These are phyloP conservation scores for Berberis thunbergii DNA, from an alignment of 164 flowering plant species.

Conservation along the genomic window DNA sequence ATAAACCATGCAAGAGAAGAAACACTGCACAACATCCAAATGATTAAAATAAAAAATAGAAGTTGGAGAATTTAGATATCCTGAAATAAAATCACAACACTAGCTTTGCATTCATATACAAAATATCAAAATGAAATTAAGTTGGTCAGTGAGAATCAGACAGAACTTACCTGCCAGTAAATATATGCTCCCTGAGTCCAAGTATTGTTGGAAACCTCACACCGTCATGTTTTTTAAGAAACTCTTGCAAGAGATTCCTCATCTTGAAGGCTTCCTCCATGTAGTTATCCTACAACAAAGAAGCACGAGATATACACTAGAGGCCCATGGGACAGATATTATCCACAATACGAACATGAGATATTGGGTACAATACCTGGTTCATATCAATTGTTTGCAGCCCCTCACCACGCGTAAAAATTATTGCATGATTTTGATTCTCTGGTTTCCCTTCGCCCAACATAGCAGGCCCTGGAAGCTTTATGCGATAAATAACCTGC, in stretches of 20 bases:
- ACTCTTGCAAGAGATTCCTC: slow-evolving; percentile 89
- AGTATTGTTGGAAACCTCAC: slow-evolving; percentile 82
- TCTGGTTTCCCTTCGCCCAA: slow-evolving; percentile 99
- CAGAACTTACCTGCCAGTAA: slow-evolving; percentile 71
- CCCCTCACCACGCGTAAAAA: slow-evolving; percentile 98
- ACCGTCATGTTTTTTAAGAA: slow-evolving; percentile 75
- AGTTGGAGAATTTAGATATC: not conserved
- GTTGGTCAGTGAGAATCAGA: not conserved
- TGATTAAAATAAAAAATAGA: not conserved
- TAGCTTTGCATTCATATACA: not conserved
- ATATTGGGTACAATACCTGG: slow-evolving; percentile 39
- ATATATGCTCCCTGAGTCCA: slow-evolving; percentile 92
- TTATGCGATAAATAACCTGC: slow-evolving; percentile 83
- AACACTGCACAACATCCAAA: slow-evolving; percentile 48
- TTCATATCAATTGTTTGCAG: slow-evolving; percentile 98
- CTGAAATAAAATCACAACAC: not conserved
- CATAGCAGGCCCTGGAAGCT: slow-evolving; percentile 90
- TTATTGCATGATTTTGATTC: slow-evolving; percentile 97
- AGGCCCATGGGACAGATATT: not conserved
- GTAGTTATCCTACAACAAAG: slow-evolving; percentile 70
- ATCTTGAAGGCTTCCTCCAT: slow-evolving; percentile 98
- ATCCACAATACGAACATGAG: not conserved
- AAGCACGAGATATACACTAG: not conserved
- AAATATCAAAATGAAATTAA: not conserved
- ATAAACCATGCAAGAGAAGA: slow-evolving; percentile 98